These are phyloP conservation scores for Mangifera indica DNA, from an alignment of 345 rosid species.

Conservation along the genomic window DNA sequence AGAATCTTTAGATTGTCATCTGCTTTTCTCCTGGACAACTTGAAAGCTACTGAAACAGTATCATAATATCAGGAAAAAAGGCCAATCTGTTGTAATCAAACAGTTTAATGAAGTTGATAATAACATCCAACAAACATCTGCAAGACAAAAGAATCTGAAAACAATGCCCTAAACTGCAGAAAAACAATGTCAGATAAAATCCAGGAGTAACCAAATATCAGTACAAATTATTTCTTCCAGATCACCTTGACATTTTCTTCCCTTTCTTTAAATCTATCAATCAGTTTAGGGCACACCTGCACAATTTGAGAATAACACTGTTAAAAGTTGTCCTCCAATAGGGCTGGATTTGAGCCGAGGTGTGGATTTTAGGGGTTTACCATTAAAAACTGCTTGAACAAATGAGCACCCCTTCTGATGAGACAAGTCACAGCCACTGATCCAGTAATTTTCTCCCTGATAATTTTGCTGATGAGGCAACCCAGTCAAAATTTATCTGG, in stretches of 20 bases:
- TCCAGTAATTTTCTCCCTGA: no score
- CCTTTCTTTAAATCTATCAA: no score
- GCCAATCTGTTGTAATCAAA: slow-evolving; percentile 10
- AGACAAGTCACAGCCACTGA: no score
- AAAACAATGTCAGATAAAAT: slow-evolving; percentile 27
- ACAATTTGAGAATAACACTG: no score
- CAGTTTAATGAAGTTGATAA: slow-evolving; percentile 10
- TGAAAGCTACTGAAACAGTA: slow-evolving; percentile 84
- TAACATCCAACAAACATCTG: slow-evolving; percentile 1
- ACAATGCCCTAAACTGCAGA: slow-evolving; percentile 30
- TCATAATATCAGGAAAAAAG: slow-evolving; percentile 27
- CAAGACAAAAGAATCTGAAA: slow-evolving; percentile 6
- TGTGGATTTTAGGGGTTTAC: no score
- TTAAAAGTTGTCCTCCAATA: no score
- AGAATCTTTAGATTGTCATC: slow-evolving; percentile 80
- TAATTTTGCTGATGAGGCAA: no score
- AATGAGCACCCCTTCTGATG: no score
- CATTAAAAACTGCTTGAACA: no score
- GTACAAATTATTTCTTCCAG: slow-evolving; percentile 5
- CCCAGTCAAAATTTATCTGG: no score
- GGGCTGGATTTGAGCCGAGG: no score
- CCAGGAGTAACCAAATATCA: not conserved
- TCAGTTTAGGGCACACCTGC: no score
- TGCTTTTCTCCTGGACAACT: slow-evolving; percentile 90
- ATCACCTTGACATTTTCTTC: slow-evolving; percentile 98